Conservation (phyloP, 83 land plant genomes). For the Thuja plicata region DNA sequence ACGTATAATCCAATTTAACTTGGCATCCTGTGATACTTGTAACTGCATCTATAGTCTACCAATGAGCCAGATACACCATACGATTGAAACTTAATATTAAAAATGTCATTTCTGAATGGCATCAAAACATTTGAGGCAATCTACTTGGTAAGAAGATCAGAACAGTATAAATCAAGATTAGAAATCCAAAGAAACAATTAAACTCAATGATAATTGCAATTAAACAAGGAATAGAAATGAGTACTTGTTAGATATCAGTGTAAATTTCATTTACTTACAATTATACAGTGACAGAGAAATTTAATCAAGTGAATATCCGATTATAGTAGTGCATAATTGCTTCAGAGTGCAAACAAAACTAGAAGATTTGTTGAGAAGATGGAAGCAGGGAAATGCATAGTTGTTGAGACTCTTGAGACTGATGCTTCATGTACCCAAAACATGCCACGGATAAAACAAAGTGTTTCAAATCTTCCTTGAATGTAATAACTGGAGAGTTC, state of each 20-base stretch:
- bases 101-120: neutral
- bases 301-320: neutral
- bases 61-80: neutral
- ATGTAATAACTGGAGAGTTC: neutral
- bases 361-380: neutral
- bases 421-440: neutral
- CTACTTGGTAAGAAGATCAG: neutral
- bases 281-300: neutral
- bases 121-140: neutral
- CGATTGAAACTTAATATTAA: neutral
- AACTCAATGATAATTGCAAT: neutral
- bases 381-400: neutral
- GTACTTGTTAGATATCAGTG: neutral
- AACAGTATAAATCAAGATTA: neutral
- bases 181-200: neutral
- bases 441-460: neutral
- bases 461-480: neutral
- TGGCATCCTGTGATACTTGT: neutral
- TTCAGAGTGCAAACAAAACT: neutral
- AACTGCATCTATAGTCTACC: neutral
- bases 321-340: neutral
- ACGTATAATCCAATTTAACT: neutral
- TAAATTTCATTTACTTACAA: neutral
- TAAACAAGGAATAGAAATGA: neutral
- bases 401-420: neutral